Evolutionary conservation across 1,284 basidiomycete species (phyloP).

Genomic region (Hemileia vastatrix): DNA sequence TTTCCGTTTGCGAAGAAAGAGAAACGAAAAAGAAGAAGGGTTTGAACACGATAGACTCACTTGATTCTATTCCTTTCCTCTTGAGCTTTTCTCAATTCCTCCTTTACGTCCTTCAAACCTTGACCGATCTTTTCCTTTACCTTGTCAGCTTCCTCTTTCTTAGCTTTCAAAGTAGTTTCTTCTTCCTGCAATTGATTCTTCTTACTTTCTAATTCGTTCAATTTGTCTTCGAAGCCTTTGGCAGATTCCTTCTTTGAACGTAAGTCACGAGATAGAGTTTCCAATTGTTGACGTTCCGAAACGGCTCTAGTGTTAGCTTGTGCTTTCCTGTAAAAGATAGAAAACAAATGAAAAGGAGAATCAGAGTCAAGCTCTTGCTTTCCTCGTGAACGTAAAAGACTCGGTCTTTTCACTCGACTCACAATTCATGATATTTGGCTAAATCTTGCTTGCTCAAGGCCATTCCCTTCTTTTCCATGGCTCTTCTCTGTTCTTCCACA

Average conservation of each 20-base stretch:
- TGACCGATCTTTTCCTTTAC: conserved; percentile 51
- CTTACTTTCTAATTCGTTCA: conserved; percentile 57
- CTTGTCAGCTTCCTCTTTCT: conserved; percentile 54
- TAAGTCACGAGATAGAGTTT: conserved; percentile 69
- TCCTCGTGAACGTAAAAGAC: no score
- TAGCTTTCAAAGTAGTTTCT: conserved; percentile 51
- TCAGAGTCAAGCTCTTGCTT: background rate
- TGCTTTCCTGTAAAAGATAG: conserved; percentile 54
- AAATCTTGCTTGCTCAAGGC: conserved; percentile 72
- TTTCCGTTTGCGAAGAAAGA: conserved; percentile 7
- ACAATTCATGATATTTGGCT: conserved; percentile 77
- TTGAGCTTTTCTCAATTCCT: conserved; percentile 64
- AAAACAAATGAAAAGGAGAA: conserved; percentile 1
- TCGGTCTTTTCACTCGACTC: conserved; percentile 37
- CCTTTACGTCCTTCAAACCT: conserved; percentile 54
- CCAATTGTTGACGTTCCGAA: conserved; percentile 75
- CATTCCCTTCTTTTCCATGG: conserved; percentile 59
- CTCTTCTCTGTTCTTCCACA: conserved; percentile 64
- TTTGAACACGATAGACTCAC: no score
- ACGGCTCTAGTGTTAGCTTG: conserved; percentile 67
- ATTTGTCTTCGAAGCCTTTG: conserved; percentile 51
- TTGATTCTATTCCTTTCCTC: conserved; percentile 61
- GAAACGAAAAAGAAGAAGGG: background rate
- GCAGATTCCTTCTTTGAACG: conserved; percentile 62
- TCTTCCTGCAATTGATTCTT: conserved; percentile 58